Evolutionary conservation across 139 green algal species (phyloP).

Genomic region (Coccomyxa sp.): DNA sequence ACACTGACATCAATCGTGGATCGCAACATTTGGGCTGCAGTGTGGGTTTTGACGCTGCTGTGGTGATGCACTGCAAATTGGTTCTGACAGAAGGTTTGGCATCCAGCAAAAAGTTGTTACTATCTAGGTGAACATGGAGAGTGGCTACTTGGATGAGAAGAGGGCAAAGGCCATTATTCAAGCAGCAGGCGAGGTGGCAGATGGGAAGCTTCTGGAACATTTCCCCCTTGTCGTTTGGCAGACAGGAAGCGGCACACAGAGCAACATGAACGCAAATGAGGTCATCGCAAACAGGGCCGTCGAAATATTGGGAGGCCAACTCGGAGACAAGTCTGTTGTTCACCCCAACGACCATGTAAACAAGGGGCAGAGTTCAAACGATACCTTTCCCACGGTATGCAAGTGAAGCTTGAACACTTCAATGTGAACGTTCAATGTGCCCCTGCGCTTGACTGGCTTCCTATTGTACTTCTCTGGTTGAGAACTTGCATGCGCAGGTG

Average conservation of each 20-base stretch:
- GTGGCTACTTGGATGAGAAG: constrained; percentile 55
- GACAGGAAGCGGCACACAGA: constrained; percentile 90
- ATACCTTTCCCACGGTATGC: constrained; percentile 90
- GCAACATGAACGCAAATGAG: constrained; percentile 98
- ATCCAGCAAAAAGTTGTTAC: neutral
- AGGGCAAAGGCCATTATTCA: constrained; percentile 64
- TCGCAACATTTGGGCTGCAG: neutral
- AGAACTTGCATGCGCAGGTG: constrained; percentile 24
- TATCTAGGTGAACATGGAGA: constrained; percentile 67
- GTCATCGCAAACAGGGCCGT: constrained; percentile 58
- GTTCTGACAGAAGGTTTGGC: neutral
- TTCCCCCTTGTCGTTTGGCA: constrained; percentile 95
- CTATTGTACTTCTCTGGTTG: no score
- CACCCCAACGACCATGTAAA: constrained; percentile 99
- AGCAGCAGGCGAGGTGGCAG: constrained; percentile 72
- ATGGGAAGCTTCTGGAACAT: constrained; percentile 81
- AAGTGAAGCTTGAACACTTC: no score
- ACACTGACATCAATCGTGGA: neutral
- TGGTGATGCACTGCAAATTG: neutral
- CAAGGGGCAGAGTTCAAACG: constrained; percentile 90
- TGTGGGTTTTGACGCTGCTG: neutral
- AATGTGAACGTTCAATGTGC: neutral
- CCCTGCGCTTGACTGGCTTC: neutral
- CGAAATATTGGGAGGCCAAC: constrained; percentile 74
- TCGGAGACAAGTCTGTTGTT: constrained; percentile 78